phyloP scores from a whole-genome alignment of 805 yeast species.

The Candida endomychidarum region DNA sequence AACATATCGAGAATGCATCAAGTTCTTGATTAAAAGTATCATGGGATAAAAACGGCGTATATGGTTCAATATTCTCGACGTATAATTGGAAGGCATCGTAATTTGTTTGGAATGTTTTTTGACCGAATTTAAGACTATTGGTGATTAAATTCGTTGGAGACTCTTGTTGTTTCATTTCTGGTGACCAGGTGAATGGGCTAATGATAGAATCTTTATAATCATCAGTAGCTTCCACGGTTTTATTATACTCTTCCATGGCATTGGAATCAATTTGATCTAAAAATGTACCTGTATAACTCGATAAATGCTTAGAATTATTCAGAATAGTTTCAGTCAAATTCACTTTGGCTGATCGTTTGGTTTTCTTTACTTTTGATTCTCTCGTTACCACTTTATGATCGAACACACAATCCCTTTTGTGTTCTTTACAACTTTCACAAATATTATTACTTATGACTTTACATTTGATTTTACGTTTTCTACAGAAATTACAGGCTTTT shows the following conservation, averaged over 20 bases:
- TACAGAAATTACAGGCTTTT: conserved; percentile 22
- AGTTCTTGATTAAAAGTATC: conserved; percentile 15
- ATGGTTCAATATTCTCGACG: conserved; percentile 17
- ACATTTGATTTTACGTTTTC: conserved; percentile 22
- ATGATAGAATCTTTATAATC: neutral
- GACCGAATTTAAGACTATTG: neutral
- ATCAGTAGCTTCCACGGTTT: conserved; percentile 3
- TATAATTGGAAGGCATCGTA: conserved; percentile 11
- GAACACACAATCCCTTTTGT: conserved; percentile 18
- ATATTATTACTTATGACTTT: conserved; percentile 9
- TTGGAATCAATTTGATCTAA: conserved; percentile 15
- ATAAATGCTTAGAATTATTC: conserved; percentile 10
- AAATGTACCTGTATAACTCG: conserved; percentile 17
- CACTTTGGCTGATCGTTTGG: neutral
- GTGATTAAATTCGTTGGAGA: neutral
- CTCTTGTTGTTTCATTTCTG: neutral
- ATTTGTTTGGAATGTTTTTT: conserved; percentile 1
- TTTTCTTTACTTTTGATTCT: conserved; percentile 5
- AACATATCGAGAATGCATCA: conserved; percentile 18
- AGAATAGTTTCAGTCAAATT: conserved; percentile 3
- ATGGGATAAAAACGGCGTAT: conserved; percentile 19
- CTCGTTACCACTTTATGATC: conserved; percentile 18
- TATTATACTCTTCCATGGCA: conserved; percentile 14
- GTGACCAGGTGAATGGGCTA: conserved; percentile 6
- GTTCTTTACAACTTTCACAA: conserved; percentile 19